Evolutionary conservation across 1,284 basidiomycete species (phyloP).

Genomic region (Afroboletus lepidellus): DNA sequence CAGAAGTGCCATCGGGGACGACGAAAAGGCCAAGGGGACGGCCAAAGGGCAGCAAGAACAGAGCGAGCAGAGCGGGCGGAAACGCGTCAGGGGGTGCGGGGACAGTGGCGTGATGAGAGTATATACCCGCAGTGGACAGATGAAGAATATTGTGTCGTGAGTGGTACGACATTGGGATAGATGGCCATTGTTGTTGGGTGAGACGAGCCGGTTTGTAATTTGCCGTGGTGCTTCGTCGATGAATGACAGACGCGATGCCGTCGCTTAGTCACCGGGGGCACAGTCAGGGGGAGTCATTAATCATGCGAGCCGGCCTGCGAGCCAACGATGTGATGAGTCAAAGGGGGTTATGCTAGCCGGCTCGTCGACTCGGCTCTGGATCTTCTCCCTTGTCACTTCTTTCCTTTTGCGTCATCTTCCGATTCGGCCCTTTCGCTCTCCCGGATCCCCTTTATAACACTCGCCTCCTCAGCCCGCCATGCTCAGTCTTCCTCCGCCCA

Average conservation of each 20-base stretch:
- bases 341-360: constrained; percentile 7
- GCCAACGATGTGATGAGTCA: constrained; percentile 1
- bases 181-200: constrained; percentile 4
- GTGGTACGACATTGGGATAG: neutral
- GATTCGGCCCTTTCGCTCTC: constrained; percentile 32
- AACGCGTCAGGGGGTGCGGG: constrained; percentile 7
- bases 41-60: constrained; percentile 42
- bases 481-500: neutral
- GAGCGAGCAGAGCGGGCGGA: constrained; percentile 22
- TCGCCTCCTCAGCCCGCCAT: constrained; percentile 1
- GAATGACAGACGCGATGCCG: constrained; percentile 11
- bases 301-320: neutral
- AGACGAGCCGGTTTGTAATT: constrained; percentile 14
- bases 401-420: constrained; percentile 31
- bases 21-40: constrained; percentile 50
- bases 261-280: constrained; percentile 6
- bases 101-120: constrained; percentile 2
- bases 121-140: constrained; percentile 8
- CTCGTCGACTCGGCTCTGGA: constrained; percentile 22
- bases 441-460: constrained; percentile 35
- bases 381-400: constrained; percentile 18
- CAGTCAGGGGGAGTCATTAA: constrained; percentile 11
- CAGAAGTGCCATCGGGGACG: constrained; percentile 23
- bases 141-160: too few relatives aligned
- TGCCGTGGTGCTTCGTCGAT: neutral